These are phyloP conservation scores for Nyctanthes arbortristis DNA, from an alignment of 257 asterid genomes.

Conservation along the genomic window DNA sequence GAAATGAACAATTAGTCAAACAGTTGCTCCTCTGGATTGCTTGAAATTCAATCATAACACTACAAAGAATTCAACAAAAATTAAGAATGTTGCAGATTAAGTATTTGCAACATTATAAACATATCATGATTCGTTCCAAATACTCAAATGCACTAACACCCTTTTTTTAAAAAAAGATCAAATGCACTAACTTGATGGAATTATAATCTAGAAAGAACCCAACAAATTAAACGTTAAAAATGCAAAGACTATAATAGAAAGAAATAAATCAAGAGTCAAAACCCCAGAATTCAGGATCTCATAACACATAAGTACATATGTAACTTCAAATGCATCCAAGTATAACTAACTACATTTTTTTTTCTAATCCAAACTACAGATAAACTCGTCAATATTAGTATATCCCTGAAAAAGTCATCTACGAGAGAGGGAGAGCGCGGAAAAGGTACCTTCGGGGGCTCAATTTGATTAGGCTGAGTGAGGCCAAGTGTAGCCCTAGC, in stretches of 20 bases:
- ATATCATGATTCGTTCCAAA: not conserved
- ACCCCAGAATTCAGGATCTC: not conserved
- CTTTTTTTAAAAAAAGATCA: not conserved
- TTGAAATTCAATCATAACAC: not conserved
- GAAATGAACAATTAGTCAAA: not conserved
- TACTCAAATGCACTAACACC: too few relatives aligned
- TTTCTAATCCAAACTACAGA: not conserved
- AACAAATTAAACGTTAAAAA: not conserved
- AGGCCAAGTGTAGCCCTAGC: constrained; percentile 65
- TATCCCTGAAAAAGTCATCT: not conserved
- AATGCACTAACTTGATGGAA: not conserved
- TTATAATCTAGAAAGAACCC: not conserved
- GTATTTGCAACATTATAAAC: too few relatives aligned
- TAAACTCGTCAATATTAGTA: not conserved
- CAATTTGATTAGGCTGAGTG: constrained; percentile 45
- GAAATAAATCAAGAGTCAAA: not conserved
- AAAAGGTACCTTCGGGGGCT: constrained; percentile 42
- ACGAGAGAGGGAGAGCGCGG: not conserved
- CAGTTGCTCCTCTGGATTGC: not conserved
- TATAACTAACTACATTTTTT: not conserved
- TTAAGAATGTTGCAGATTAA: too few relatives aligned
- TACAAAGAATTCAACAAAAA: not conserved
- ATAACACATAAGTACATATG: not conserved
- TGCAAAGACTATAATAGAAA: not conserved
- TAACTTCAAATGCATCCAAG: too few relatives aligned